phyloP scores from a whole-genome alignment of 352 stramenopile genomes.

The Pythium utonaiense region DNA sequence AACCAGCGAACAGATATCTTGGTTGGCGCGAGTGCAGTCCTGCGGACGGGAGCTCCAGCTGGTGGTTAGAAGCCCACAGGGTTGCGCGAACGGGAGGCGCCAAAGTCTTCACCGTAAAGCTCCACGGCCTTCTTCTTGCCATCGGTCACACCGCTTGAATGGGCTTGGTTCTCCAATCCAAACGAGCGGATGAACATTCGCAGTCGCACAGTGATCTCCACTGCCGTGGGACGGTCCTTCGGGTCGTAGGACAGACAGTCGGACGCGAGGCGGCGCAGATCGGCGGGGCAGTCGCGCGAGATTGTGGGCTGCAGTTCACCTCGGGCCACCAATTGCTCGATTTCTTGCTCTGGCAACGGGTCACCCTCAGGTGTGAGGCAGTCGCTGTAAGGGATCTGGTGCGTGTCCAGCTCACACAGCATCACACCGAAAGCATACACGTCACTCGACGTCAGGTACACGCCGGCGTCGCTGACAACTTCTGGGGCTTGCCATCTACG shows the following conservation, averaged over 20 bases:
- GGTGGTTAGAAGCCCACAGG: not conserved
- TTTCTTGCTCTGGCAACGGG: conserved; percentile 5
- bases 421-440: conserved; percentile 27
- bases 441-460: conserved; percentile 13
- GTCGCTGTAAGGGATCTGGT: conserved; percentile 21
- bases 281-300: conserved; percentile 9
- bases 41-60: too few species aligned
- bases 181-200: conserved; percentile 21
- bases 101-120: not conserved
- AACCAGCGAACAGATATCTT: not conserved
- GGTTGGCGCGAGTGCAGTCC: too few species aligned
- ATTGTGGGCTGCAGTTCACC: conserved; percentile 21
- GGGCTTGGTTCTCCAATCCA: conserved; percentile 12
- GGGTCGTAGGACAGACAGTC: conserved; percentile 21
- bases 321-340: conserved; percentile 10
- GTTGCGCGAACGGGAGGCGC: not conserved
- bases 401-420: conserved; percentile 22
- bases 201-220: conserved; percentile 18
- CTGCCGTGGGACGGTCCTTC: conserved; percentile 12
- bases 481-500: conserved; percentile 22
- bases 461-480: conserved; percentile 2
- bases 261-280: conserved; percentile 14
- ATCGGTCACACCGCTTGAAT: not conserved
- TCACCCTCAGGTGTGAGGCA: conserved; percentile 11
- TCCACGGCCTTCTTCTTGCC: conserved; percentile 9